Evolutionary conservation across 306 rosid species (phyloP).

Genomic region (Erythrophleum fordii): DNA sequence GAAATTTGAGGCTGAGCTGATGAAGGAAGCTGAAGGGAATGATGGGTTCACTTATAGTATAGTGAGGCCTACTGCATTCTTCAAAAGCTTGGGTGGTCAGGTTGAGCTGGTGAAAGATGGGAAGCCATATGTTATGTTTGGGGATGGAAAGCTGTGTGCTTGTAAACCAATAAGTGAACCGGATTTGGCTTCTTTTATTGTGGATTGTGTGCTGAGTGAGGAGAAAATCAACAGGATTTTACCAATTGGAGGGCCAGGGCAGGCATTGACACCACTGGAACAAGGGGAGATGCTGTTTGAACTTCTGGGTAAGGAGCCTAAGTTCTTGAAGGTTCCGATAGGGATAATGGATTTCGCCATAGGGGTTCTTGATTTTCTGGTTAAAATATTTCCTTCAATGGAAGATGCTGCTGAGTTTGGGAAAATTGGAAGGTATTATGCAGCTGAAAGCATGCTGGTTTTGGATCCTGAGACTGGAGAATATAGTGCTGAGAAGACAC

Average conservation of each 20-base stretch:
- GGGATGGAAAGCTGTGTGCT: constrained; percentile 94
- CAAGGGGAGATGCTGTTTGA: constrained; percentile 88
- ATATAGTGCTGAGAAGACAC: constrained; percentile 88
- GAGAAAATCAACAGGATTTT: constrained; percentile 72
- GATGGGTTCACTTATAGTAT: constrained; percentile 76
- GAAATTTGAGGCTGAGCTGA: constrained; percentile 81
- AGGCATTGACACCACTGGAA: constrained; percentile 87
- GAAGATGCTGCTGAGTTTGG: constrained; percentile 96
- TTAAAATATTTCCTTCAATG: constrained; percentile 78
- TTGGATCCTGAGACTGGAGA: constrained; percentile 89
- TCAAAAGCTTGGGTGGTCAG: constrained; percentile 97
- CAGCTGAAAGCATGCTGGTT: constrained; percentile 93
- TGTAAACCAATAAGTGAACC: constrained; percentile 90
- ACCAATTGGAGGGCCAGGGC: constrained; percentile 93
- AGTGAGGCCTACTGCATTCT: constrained; percentile 96
- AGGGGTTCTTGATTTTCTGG: constrained; percentile 73
- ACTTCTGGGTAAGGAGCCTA: constrained; percentile 82
- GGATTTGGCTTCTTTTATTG: constrained; percentile 92
- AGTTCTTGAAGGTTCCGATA: constrained; percentile 88
- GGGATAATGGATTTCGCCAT: constrained; percentile 95
- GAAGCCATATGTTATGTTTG: constrained; percentile 99
- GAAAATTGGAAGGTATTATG: constrained; percentile 96
- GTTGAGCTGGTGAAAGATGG: constrained; percentile 98
- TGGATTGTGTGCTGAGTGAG: constrained; percentile 73
- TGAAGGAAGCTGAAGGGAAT: constrained; percentile 61